Conservation (phyloP, 139 green algal species). For the Mesotaenium endlicherianum region DNA sequence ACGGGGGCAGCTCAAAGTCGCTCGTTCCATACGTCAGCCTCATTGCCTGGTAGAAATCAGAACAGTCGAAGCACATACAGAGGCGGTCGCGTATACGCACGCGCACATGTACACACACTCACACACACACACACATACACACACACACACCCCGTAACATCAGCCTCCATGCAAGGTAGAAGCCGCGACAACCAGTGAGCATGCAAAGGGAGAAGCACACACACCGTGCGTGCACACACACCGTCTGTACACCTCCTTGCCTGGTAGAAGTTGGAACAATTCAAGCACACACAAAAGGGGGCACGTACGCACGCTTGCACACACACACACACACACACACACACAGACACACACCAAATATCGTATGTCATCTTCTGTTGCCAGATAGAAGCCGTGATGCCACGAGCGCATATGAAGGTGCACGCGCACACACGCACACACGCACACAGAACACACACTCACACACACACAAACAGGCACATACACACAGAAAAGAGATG, state of each 20-base stretch:
- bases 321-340: neutral
- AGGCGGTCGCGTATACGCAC: neutral
- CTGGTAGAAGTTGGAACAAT: neutral
- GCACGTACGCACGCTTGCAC: neutral
- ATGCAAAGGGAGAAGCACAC: slow-evolving; percentile 14
- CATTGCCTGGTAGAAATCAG: neutral
- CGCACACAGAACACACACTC: neutral
- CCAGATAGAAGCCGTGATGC: no score
- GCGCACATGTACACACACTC: neutral
- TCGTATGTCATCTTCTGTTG: no score
- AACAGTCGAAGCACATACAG: neutral
- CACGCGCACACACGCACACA: neutral
- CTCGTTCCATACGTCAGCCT: neutral
- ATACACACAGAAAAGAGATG: slow-evolving; percentile 1
- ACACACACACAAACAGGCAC: neutral
- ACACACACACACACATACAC: neutral
- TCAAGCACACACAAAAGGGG: neutral
- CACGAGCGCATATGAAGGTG: neutral
- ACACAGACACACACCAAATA: neutral
- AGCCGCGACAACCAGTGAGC: neutral
- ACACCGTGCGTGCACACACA: neutral
- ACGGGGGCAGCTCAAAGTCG: slow-evolving; percentile 27
- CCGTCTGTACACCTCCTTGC: neutral
- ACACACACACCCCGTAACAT: neutral
- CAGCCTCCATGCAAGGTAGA: no score